Base-by-base conservation (phyloP, 1,284 basidiomycete genomes). In the Austroboletus niveus region DNA sequence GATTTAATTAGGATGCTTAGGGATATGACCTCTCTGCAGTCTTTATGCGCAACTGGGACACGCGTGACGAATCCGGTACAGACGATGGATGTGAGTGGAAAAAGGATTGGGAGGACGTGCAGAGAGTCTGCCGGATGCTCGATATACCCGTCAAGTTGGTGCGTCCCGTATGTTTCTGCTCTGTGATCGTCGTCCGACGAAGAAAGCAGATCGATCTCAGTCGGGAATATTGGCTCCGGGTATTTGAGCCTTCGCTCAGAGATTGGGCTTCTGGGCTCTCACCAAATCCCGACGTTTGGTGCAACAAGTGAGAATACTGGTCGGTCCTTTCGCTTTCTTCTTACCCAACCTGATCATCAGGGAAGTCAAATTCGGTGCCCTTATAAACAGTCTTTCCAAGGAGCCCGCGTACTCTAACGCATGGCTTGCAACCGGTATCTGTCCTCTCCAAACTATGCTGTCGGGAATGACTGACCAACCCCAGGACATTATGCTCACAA, bases 31-130 rank as follows among this genome's bases (percentile, higher is more conserved):
- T 94, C 15, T 89, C 83, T 50, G 94, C 93, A 2, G 80, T 98
- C 0, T 98, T 89, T 70, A 98, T 98, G 96, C 83, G 93, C 24
- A 98, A 98, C 59, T 98, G 96, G 95, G 94, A 86, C 60, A 85
- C 79, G 15, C 77, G 81, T 45, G 82, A 87, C 61, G 88, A 87
- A 70, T 82, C 76, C 42, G 88, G 79, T 40, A 80, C 77, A 8
- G 84, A 89, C 61, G 75, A 77, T 32, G 92, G 92, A 0, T 98
- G 96, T 65, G 88, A 92, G 63, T 98, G 96, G 96, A 89, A 98
- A 70, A 87, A 85, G 51, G 95, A 98, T 62, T 98, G 92, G 91
- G 81, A 89, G 51, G 92, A 96, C 63, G 95, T 98, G 1, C 85
- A 87, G 60, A 72, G 75, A 8, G 90, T 97, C 9, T 94, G 92